phyloP scores from a whole-genome alignment of 306 rosid species.

The Cicer bijugum region DNA sequence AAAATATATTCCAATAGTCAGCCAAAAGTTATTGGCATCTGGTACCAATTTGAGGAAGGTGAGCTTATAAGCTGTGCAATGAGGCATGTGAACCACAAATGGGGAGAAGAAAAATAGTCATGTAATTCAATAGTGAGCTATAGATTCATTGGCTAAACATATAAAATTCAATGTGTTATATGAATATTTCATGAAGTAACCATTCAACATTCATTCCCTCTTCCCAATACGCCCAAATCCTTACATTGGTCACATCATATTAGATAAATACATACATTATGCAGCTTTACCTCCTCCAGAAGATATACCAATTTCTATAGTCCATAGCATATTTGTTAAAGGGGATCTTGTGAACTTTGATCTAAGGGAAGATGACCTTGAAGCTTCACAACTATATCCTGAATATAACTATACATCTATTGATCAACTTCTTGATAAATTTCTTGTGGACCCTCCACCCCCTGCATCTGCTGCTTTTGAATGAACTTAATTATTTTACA shows the following conservation, averaged over 20 bases:
- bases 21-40: constrained; percentile 19
- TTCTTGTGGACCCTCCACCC: too few species aligned
- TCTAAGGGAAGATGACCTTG: too few species aligned
- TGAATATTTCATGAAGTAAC: neutral
- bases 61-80: constrained; percentile 19
- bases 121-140: neutral
- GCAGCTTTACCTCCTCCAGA: too few species aligned
- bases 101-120: neutral
- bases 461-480: too few species aligned
- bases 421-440: too few species aligned
- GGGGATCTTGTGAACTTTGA: too few species aligned
- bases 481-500: too few species aligned
- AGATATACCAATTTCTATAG: too few species aligned
- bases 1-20: neutral
- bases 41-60: constrained; percentile 28
- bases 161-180: constrained; percentile 14
- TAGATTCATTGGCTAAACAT: constrained; percentile 15
- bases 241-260: constrained; percentile 1
- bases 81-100: neutral
- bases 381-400: too few species aligned
- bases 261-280: neutral
- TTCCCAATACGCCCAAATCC: neutral
- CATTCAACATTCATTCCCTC: neutral
- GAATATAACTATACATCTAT: too few species aligned
- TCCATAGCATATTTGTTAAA: too few species aligned